Evolutionary conservation across 2,329 filamentous ascomycete species (phyloP).

Genomic region (Phialemonium atrogriseum): DNA sequence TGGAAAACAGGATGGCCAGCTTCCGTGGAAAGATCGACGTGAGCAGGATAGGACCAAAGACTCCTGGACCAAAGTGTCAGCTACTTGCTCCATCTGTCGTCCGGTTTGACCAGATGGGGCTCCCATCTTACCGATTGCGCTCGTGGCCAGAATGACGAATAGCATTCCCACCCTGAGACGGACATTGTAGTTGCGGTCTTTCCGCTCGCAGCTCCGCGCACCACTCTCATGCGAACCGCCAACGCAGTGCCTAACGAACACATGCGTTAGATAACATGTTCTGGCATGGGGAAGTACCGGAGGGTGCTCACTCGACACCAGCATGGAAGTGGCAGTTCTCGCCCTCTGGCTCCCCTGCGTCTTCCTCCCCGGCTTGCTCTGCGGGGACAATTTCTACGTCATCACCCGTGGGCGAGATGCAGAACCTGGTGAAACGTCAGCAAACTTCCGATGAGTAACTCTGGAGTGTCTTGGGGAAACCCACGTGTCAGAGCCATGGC

Average conservation of each 20-base stretch:
- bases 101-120: too few species aligned
- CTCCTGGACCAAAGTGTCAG: constrained; percentile 25
- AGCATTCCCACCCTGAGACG: constrained; percentile 61
- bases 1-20: constrained; percentile 40
- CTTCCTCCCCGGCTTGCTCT: constrained; percentile 12
- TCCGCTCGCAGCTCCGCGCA: constrained; percentile 33
- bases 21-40: constrained; percentile 46
- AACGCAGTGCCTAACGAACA: constrained; percentile 50
- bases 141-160: constrained; percentile 63
- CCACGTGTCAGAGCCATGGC: constrained; percentile 49
- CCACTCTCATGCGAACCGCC: constrained; percentile 30
- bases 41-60: constrained; percentile 59
- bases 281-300: too few species aligned
- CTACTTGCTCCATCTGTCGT: too few species aligned
- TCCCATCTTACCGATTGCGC: constrained; percentile 45
- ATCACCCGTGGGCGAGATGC: constrained; percentile 47
- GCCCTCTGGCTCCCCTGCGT: constrained; percentile 16
- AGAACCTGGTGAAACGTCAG: constrained; percentile 38
- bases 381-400: constrained; percentile 50
- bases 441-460: constrained; percentile 4
- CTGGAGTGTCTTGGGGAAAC: constrained; percentile 13
- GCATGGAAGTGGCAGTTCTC: constrained; percentile 65
- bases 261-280: too few species aligned
- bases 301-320: constrained; percentile 57
- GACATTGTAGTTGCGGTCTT: constrained; percentile 54